Conservation (phyloP, 139 green algal species). For the Chlamydomonas sp. region DNA sequence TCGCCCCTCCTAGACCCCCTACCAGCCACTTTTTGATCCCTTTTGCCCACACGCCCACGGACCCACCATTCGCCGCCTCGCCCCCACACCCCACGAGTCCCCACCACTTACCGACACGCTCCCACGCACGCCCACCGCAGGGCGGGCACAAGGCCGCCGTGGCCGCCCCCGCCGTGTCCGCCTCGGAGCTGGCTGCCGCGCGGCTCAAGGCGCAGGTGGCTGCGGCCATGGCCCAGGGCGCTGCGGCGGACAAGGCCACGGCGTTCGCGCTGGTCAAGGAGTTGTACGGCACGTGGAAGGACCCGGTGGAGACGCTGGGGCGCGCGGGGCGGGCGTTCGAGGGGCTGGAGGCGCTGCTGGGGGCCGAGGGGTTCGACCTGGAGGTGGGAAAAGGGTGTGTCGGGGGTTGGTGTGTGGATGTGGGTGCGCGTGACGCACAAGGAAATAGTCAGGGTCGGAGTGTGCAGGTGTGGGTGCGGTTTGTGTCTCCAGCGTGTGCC, state of each 20-base stretch:
- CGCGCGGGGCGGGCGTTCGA: constrained; percentile 83
- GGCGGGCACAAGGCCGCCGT: background rate
- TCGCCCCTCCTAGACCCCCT: no score
- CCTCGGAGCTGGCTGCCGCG: background rate
- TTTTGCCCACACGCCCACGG: no score
- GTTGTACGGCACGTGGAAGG: constrained; percentile 67
- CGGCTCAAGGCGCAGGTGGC: background rate
- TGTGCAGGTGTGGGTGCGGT: no score
- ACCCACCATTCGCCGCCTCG: no score
- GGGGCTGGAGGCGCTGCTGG: constrained; percentile 85
- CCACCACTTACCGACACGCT: no score
- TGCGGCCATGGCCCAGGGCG: constrained; percentile 7
- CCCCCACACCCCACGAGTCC: no score
- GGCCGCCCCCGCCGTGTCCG: background rate
- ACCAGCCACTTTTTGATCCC: no score
- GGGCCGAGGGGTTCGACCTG: constrained; percentile 77
- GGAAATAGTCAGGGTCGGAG: no score
- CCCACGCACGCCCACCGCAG: no score
- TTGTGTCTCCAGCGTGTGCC: no score
- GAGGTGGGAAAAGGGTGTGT: constrained; percentile 27
- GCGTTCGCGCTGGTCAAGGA: constrained; percentile 70
- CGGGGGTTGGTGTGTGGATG: background rate
- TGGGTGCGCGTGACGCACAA: no score
- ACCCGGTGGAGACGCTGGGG: constrained; percentile 71
- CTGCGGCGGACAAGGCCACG: constrained; percentile 34